Evolutionary conservation across 345 rosid species (phyloP).

Genomic region (Citrus australasica): DNA sequence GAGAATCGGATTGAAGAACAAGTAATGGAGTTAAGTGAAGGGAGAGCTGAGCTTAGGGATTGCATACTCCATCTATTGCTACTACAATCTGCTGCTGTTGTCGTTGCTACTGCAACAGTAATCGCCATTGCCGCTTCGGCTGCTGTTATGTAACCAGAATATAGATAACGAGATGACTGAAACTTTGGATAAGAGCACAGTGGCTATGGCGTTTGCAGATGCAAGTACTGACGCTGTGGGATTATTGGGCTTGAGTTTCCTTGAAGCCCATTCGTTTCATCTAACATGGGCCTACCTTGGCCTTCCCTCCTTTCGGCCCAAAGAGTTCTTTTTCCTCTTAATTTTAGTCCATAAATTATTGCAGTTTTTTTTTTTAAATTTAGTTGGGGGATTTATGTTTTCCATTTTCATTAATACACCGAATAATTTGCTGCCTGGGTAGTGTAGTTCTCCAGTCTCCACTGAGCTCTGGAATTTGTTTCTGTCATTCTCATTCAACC

Average conservation of each 20-base stretch:
- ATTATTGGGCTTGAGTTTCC: neutral
- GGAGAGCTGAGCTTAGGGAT: slow-evolving; percentile 63
- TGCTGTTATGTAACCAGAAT: neutral
- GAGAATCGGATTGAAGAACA: slow-evolving; percentile 37
- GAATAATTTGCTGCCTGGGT: neutral
- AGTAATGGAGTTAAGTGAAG: slow-evolving; percentile 27
- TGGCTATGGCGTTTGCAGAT: neutral
- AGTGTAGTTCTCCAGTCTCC: neutral
- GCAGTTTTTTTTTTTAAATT: too few species aligned
- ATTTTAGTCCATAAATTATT: neutral
- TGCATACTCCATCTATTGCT: slow-evolving; percentile 59
- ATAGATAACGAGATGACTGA: neutral
- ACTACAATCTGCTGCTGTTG: slow-evolving; percentile 25
- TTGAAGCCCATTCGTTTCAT: neutral
- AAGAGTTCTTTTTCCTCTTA: neutral
- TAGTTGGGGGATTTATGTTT: too few species aligned
- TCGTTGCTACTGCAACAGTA: slow-evolving; percentile 37
- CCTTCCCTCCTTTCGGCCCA: neutral
- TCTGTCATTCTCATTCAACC: neutral
- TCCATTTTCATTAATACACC: neutral
- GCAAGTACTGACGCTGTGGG: neutral
- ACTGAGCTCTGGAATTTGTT: neutral
- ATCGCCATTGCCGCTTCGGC: slow-evolving; percentile 13
- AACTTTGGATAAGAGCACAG: neutral
- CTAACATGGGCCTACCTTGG: neutral